Evolutionary conservation across 768 basidiomycete genomes (phyloP).

Genomic region (Mrakia blollopis): DNA sequence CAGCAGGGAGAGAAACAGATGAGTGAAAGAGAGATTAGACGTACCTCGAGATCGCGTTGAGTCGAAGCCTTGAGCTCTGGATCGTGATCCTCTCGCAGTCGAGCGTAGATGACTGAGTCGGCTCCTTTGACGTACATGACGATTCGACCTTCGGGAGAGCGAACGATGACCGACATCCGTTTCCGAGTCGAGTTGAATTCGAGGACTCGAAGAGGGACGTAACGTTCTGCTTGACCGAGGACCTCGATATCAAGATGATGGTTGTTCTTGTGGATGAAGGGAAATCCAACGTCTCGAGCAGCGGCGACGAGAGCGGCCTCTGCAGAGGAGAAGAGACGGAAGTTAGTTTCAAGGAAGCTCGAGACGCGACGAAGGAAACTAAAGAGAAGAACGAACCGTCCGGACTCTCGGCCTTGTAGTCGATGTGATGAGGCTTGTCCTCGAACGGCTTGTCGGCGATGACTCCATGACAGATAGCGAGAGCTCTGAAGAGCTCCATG

Average conservation of each 20-base stretch:
- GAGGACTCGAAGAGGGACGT: conserved; percentile 69
- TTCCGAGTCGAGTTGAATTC: conserved; percentile 95
- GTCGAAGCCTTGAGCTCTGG: conserved; percentile 68
- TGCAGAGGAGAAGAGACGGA: conserved; percentile 53
- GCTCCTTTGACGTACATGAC: conserved; percentile 95
- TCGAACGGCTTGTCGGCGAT: conserved; percentile 69
- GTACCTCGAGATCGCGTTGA: conserved; percentile 70
- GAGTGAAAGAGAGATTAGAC: no score
- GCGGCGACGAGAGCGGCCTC: conserved; percentile 90
- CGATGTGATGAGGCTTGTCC: conserved; percentile 55
- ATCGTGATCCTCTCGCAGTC: conserved; percentile 73
- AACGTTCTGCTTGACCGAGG: conserved; percentile 65
- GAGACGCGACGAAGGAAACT: background rate
- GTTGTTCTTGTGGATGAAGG: conserved; percentile 71
- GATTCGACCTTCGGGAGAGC: conserved; percentile 73
- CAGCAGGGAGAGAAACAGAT: no score
- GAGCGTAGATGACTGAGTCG: conserved; percentile 86
- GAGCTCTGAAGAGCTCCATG: conserved; percentile 83
- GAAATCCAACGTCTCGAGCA: conserved; percentile 88
- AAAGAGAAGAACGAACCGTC: conserved; percentile 22
- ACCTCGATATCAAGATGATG: conserved; percentile 76
- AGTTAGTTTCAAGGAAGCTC: background rate
- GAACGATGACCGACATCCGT: conserved; percentile 88
- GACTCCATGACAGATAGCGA: conserved; percentile 91
- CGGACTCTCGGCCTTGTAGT: conserved; percentile 87